These are phyloP conservation scores for Penicillium sp. DNA, from an alignment of 2,329 filamentous ascomycete genomes.

Conservation along the genomic window DNA sequence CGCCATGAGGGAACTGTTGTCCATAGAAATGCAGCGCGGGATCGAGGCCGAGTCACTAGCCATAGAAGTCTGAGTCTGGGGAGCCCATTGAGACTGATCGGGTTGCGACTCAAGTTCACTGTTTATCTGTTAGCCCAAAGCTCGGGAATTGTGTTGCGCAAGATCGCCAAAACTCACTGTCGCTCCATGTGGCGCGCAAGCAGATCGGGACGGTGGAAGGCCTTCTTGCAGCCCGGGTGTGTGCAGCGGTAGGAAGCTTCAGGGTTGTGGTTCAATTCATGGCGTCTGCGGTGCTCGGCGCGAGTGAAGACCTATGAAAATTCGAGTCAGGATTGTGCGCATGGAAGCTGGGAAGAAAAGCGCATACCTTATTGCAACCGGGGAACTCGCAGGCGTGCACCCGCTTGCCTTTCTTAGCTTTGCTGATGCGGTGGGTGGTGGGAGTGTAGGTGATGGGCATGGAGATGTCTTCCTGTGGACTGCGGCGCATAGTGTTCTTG, in stretches of 20 bases:
- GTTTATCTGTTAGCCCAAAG: constrained; percentile 11
- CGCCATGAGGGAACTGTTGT: constrained; percentile 24
- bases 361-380: constrained; percentile 49
- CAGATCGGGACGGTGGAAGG: constrained; percentile 50
- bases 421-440: constrained; percentile 52
- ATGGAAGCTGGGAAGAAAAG: background rate
- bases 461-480: constrained; percentile 30
- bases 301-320: constrained; percentile 47
- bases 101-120: constrained; percentile 40
- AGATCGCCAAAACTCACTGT: constrained; percentile 43
- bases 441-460: constrained; percentile 48
- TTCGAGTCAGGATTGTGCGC: constrained; percentile 5
- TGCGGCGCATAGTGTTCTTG: constrained; percentile 32
- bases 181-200: constrained; percentile 51
- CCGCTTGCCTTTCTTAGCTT: constrained; percentile 54
- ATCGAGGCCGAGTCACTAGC: constrained; percentile 22
- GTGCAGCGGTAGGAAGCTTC: constrained; percentile 47
- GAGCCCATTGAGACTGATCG: constrained; percentile 16
- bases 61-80: constrained; percentile 19
- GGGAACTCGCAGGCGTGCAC: constrained; percentile 50
- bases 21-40: constrained; percentile 24
- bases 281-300: constrained; percentile 49
- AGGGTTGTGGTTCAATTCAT: constrained; percentile 53
- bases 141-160: background rate
- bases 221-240: constrained; percentile 46